These are phyloP conservation scores for Smittium culicis DNA, from an alignment of 371 early-diverging fungal species.

Conservation along the genomic window DNA sequence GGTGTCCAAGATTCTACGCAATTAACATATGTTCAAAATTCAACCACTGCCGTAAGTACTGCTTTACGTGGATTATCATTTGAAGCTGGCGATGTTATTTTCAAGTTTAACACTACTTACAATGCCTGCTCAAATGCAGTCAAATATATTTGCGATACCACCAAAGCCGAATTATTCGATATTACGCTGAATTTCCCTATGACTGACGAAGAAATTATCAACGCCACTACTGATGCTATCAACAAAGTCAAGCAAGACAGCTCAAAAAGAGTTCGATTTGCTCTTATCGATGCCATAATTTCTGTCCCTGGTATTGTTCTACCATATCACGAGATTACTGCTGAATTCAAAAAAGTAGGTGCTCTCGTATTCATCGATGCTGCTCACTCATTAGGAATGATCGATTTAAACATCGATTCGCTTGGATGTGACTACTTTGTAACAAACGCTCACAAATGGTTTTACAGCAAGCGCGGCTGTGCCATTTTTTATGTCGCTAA, in stretches of 20 bases:
- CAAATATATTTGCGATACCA: background rate
- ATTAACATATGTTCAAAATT: background rate
- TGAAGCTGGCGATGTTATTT: background rate
- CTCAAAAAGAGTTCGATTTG: background rate
- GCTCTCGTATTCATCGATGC: background rate
- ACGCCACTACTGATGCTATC: background rate
- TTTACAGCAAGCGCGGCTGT: background rate
- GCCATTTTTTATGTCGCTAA: constrained; percentile 2
- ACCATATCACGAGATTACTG: background rate
- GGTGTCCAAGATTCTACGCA: background rate
- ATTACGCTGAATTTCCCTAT: background rate
- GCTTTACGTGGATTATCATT: background rate
- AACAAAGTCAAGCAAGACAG: background rate
- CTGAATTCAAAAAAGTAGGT: background rate
- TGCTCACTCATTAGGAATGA: background rate
- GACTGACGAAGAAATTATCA: constrained; percentile 1
- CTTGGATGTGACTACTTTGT: background rate
- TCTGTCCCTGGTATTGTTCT: constrained; percentile 5
- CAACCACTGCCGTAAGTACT: background rate
- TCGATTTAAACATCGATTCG: background rate
- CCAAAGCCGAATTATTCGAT: background rate
- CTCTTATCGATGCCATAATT: background rate
- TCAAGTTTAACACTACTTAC: background rate
- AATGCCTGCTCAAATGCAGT: background rate
- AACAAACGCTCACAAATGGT: constrained; percentile 7